These are phyloP conservation scores for Gilbertella persicaria DNA, from an alignment of 371 early-diverging fungal species.

Conservation along the genomic window DNA sequence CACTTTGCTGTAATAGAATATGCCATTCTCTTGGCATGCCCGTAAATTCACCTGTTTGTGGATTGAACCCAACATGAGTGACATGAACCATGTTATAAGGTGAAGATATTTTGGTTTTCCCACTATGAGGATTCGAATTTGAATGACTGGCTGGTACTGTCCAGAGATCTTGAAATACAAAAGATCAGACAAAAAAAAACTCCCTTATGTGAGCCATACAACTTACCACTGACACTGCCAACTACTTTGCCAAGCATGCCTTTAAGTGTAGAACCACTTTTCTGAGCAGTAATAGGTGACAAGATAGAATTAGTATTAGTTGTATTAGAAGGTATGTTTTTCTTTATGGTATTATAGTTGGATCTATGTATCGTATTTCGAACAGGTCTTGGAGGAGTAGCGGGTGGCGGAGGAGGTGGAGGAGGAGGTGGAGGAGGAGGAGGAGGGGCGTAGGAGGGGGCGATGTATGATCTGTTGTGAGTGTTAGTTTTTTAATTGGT, in stretches of 20 bases:
- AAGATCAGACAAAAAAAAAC: slow-evolving; percentile 1
- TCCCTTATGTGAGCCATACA: background rate
- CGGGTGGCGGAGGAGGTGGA: slow-evolving; percentile 25
- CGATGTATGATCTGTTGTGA: slow-evolving; percentile 5
- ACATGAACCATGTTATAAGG: slow-evolving; percentile 96
- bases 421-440: slow-evolving; percentile 23
- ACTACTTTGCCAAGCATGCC: slow-evolving; percentile 65
- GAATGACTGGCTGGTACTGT: slow-evolving; percentile 14
- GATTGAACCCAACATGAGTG: slow-evolving; percentile 92
- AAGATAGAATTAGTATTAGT: background rate
- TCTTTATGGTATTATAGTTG: slow-evolving; percentile 7
- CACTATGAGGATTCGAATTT: slow-evolving; percentile 18
- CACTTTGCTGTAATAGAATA: slow-evolving; percentile 82
- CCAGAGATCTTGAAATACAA: slow-evolving; percentile 21
- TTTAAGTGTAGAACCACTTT: slow-evolving; percentile 52
- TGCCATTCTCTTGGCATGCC: slow-evolving; percentile 96
- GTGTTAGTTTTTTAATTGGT: slow-evolving; percentile 18
- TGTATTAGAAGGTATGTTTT: slow-evolving; percentile 1
- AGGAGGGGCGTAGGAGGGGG: slow-evolving; percentile 20
- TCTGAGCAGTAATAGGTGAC: slow-evolving; percentile 22
- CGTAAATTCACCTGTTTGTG: slow-evolving; percentile 88
- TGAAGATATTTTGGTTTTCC: slow-evolving; percentile 73
- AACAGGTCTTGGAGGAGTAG: slow-evolving; percentile 26
- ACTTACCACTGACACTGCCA: slow-evolving; percentile 53
- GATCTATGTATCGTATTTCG: slow-evolving; percentile 4